phyloP scores from a whole-genome alignment of 2,329 filamentous ascomycete genomes.

The Beauveria brongniartii region DNA sequence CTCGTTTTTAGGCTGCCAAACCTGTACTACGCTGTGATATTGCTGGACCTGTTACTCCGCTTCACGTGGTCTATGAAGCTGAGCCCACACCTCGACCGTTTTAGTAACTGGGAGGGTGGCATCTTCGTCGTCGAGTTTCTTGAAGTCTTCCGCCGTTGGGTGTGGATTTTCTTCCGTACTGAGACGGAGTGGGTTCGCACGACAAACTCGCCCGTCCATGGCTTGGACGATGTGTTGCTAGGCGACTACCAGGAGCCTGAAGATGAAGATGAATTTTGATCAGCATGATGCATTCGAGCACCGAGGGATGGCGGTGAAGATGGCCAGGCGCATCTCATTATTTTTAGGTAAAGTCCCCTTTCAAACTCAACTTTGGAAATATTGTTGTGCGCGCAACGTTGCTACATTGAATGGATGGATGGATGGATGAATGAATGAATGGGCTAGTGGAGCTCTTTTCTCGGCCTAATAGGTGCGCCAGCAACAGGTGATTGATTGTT shows the following conservation, averaged over 20 bases:
- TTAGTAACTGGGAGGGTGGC: slow-evolving; percentile 79
- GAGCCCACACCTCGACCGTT: slow-evolving; percentile 70
- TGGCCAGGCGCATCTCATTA: not conserved
- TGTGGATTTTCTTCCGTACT: slow-evolving; percentile 94
- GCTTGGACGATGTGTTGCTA: slow-evolving; percentile 64
- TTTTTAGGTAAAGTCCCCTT: not conserved
- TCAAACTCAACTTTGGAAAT: not conserved
- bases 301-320: not conserved
- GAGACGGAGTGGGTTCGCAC: slow-evolving; percentile 84
- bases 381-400: not conserved
- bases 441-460: not conserved
- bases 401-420: not conserved
- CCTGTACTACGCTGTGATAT: slow-evolving; percentile 77
- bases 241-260: slow-evolving; percentile 61
- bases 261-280: slow-evolving; percentile 30
- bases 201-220: slow-evolving; percentile 40
- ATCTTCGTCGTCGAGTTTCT: slow-evolving; percentile 82
- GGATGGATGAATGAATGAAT: not conserved
- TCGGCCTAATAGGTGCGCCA: not conserved
- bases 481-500: not conserved
- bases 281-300: not conserved
- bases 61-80: slow-evolving; percentile 91
- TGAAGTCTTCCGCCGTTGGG: slow-evolving; percentile 82
- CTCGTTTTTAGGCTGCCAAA: slow-evolving; percentile 63
- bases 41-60: slow-evolving; percentile 69